phyloP scores from a whole-genome alignment of 495 filamentous ascomycete species.

The Talaromyces adpressus region DNA sequence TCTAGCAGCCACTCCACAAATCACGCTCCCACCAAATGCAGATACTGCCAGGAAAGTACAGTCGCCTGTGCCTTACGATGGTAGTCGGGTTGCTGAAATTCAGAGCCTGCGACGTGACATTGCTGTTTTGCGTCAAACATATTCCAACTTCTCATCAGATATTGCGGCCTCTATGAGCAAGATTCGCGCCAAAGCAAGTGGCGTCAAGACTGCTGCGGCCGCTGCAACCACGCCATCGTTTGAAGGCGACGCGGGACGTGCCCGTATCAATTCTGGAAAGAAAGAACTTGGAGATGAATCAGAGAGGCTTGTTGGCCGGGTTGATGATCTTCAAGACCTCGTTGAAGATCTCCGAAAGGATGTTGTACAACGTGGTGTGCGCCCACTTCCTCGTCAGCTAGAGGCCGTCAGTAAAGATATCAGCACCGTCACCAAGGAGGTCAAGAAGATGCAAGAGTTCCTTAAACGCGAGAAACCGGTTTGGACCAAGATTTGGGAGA shows the following conservation, averaged over 20 bases:
- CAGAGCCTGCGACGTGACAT: conserved; percentile 83
- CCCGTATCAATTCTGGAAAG: conserved; percentile 79
- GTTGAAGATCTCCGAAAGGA: conserved; percentile 97
- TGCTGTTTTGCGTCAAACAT: conserved; percentile 88
- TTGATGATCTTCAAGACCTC: conserved; percentile 92
- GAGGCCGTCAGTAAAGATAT: conserved; percentile 85
- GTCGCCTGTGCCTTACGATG: conserved; percentile 26
- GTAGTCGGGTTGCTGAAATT: conserved; percentile 62
- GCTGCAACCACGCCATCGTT: conserved; percentile 57
- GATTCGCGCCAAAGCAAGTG: conserved; percentile 70
- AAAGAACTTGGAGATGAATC: conserved; percentile 77
- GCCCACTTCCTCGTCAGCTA: conserved; percentile 85
- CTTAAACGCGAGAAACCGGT: conserved; percentile 85
- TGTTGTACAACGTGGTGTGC: conserved; percentile 86
- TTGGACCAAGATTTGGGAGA: conserved; percentile 98
- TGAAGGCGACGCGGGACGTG: conserved; percentile 65
- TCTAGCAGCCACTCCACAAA: conserved; percentile 60
- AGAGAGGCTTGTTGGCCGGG: conserved; percentile 78
- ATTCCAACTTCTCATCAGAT: conserved; percentile 81
- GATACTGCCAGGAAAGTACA: conserved; percentile 13
- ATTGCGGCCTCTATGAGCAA: conserved; percentile 79
- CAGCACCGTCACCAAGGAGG: conserved; percentile 67
- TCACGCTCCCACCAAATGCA: conserved; percentile 23
- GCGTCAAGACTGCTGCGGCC: conserved; percentile 68
- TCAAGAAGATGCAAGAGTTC: conserved; percentile 94